phyloP scores from a whole-genome alignment of 2,329 filamentous ascomycete species.

The Leptographium radiaticola region DNA sequence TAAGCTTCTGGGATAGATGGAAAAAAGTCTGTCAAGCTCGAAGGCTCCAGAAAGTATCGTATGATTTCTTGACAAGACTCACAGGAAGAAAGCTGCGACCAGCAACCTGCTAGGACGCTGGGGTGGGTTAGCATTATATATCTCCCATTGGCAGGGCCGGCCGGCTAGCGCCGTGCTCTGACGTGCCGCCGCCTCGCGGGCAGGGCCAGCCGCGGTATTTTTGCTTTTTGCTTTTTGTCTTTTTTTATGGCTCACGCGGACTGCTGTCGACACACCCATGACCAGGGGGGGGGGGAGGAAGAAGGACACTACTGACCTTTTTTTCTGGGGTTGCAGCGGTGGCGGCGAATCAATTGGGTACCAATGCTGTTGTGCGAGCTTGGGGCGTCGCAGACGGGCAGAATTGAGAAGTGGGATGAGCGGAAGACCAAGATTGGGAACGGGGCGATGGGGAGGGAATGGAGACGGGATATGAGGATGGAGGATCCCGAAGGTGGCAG shows the following conservation, averaged over 20 bases:
- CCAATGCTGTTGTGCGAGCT: not conserved
- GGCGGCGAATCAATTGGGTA: not conserved
- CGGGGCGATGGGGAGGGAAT: no score
- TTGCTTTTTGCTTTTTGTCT: not conserved
- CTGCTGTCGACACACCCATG: not conserved
- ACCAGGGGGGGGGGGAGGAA: not conserved
- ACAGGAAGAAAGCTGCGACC: not conserved
- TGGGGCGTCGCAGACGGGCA: not conserved
- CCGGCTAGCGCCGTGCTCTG: not conserved
- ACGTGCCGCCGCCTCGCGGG: not conserved
- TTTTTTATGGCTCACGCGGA: not conserved
- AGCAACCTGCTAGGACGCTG: not conserved
- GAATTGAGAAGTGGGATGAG: not conserved
- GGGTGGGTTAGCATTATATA: not conserved
- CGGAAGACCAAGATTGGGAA: no score
- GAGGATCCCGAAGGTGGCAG: not conserved
- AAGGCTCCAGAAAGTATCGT: no score
- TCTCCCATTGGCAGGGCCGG: not conserved
- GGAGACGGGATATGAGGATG: not conserved
- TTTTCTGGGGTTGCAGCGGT: not conserved
- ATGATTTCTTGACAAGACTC: no score
- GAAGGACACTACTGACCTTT: not conserved
- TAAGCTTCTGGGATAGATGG: no score
- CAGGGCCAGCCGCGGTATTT: not conserved
- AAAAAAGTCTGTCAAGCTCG: no score